phyloP scores from a whole-genome alignment of 2,329 filamentous ascomycete species.

The Aspergillus arachidicola region DNA sequence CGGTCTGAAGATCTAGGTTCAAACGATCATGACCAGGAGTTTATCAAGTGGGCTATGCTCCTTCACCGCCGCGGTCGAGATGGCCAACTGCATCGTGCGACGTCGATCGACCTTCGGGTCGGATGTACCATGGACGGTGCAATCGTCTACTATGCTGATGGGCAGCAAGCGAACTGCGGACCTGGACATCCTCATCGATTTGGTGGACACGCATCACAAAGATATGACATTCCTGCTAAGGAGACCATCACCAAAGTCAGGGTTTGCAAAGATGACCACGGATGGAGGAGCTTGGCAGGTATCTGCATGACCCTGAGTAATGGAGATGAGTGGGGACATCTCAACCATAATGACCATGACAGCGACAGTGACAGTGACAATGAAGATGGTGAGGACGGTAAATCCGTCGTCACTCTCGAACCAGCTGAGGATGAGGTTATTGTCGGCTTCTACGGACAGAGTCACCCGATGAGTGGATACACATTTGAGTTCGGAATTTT shows the following conservation, averaged over 20 bases:
- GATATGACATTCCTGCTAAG: not conserved
- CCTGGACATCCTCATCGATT: not conserved
- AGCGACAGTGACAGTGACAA: not conserved
- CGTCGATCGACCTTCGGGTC: not conserved
- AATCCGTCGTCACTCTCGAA: not conserved
- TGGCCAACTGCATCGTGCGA: not conserved
- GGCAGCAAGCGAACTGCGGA: not conserved
- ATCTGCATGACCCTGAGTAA: not conserved
- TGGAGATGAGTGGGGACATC: not conserved
- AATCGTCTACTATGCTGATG: not conserved
- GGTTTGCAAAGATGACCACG: not conserved
- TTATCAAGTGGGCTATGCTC: not conserved
- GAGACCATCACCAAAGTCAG: not conserved
- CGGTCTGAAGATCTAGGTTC: not conserved
- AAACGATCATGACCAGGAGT: not conserved
- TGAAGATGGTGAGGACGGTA: not conserved
- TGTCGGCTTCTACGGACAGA: not conserved
- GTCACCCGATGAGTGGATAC: not conserved
- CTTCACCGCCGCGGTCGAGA: not conserved
- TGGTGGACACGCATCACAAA: not conserved
- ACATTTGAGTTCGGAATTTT: not conserved
- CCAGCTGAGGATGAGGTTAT: not conserved
- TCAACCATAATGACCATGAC: not conserved
- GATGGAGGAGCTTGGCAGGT: not conserved
- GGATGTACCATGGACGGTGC: not conserved